These are phyloP conservation scores for Ceratobasidium theobromae DNA, from an alignment of 1,284 basidiomycete species.

Conservation along the genomic window DNA sequence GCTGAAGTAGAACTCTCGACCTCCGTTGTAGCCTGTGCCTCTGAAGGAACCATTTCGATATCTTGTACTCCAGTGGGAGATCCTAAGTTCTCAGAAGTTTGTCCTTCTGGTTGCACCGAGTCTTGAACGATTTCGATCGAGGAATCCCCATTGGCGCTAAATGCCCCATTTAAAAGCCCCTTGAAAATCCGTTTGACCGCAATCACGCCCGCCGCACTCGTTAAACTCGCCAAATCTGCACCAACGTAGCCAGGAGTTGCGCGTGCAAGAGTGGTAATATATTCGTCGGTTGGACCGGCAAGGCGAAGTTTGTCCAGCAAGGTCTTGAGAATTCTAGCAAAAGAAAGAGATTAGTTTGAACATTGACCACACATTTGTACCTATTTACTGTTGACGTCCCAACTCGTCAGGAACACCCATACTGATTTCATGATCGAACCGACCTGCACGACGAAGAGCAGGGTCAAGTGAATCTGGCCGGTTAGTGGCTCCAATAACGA, in stretches of 20 bases:
- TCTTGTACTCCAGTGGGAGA: background rate
- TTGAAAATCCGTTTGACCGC: slow-evolving; percentile 97
- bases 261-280: slow-evolving; percentile 82
- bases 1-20: slow-evolving; percentile 57
- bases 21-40: background rate
- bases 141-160: background rate
- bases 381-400: slow-evolving; percentile 79
- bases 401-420: slow-evolving; percentile 96
- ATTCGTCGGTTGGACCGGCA: slow-evolving; percentile 61
- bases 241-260: slow-evolving; percentile 97
- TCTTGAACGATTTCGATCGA: background rate
- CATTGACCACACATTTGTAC: background rate
- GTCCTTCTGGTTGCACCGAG: background rate
- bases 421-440: slow-evolving; percentile 97
- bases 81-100: background rate
- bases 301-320: slow-evolving; percentile 73
- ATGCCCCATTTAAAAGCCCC: slow-evolving; percentile 49
- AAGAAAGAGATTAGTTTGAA: background rate
- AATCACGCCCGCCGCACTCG: slow-evolving; percentile 91
- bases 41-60: slow-evolving; percentile 10
- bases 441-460: slow-evolving; percentile 86
- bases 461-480: slow-evolving; percentile 93
- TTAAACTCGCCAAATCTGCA: slow-evolving; percentile 88
- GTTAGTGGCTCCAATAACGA: slow-evolving; percentile 96
- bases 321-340: slow-evolving; percentile 73